These are phyloP conservation scores for Dactylis glomerata DNA, from an alignment of 176 grass and related monocot genomes.

Conservation along the genomic window DNA sequence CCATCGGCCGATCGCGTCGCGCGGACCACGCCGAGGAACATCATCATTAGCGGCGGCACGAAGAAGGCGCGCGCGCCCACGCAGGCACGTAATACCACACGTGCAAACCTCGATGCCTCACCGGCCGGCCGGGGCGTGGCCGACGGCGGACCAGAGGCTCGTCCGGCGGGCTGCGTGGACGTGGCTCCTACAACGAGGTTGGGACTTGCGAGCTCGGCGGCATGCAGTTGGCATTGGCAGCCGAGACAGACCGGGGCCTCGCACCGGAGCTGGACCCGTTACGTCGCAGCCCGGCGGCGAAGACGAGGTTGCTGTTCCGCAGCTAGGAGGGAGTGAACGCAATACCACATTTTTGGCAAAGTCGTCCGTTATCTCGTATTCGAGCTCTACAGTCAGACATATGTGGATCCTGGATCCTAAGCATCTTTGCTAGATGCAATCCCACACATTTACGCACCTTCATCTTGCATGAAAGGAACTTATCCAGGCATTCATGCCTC, in stretches of 20 bases:
- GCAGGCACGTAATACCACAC: not conserved
- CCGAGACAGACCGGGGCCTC: not conserved
- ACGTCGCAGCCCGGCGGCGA: not conserved
- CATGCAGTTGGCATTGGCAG: not conserved
- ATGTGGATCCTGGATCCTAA: no score
- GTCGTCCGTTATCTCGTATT: no score
- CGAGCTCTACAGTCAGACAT: no score
- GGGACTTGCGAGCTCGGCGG: no score
- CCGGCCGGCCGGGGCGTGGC: not conserved
- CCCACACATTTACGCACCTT: no score
- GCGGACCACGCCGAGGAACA: not conserved
- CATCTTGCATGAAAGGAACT: no score
- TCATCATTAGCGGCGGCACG: not conserved
- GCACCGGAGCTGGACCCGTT: not conserved
- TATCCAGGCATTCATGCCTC: no score
- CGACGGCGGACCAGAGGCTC: not conserved
- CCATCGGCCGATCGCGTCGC: not conserved
- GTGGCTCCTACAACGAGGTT: not conserved
- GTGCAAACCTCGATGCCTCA: conserved; percentile 10
- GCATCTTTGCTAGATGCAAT: no score
- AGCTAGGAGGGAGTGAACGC: no score
- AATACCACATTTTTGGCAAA: no score
- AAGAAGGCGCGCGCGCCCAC: not conserved
- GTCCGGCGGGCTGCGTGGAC: not conserved
- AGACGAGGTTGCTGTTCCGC: not conserved